Evolutionary conservation across 2,329 filamentous ascomycete genomes (phyloP).

Genomic region (Bipolaris victoriae): DNA sequence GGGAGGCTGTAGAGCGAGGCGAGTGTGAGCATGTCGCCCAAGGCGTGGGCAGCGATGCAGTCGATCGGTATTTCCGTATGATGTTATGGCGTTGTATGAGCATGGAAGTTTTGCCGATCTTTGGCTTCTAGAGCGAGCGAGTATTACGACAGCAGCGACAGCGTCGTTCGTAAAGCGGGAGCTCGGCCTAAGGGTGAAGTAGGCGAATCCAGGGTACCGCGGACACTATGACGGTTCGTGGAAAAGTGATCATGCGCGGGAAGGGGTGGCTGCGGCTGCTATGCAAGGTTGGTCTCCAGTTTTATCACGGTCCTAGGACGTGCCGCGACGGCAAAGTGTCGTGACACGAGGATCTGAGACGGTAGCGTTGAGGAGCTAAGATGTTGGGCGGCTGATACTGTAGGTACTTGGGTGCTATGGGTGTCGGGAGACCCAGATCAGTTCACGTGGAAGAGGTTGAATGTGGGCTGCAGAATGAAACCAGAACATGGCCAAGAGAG

Average conservation of each 20-base stretch:
- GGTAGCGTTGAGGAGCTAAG: slow-evolving; percentile 2
- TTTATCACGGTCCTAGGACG: slow-evolving; percentile 8
- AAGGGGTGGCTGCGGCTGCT: slow-evolving; percentile 7
- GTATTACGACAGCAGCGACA: slow-evolving; percentile 1
- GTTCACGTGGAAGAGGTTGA: background rate
- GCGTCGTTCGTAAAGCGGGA: slow-evolving; percentile 1
- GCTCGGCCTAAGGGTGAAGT: slow-evolving; percentile 2
- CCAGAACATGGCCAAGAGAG: background rate
- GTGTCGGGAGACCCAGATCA: too few species aligned
- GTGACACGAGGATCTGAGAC: slow-evolving; percentile 11
- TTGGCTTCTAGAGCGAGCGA: slow-evolving; percentile 1
- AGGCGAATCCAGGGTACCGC: slow-evolving; percentile 6
- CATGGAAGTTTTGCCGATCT: slow-evolving; percentile 13
- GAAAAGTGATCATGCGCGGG: slow-evolving; percentile 9
- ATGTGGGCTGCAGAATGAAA: background rate
- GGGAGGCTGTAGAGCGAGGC: slow-evolving; percentile 29
- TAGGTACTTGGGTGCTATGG: too few species aligned
- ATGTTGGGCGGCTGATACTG: background rate
- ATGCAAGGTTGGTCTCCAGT: slow-evolving; percentile 9
- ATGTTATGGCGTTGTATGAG: slow-evolving; percentile 1
- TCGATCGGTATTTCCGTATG: slow-evolving; percentile 9
- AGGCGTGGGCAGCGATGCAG: slow-evolving; percentile 4
- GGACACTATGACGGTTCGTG: background rate
- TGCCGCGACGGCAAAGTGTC: slow-evolving; percentile 8
- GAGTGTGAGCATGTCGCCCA: slow-evolving; percentile 31